These are phyloP conservation scores for Aspergillus transmontanensis DNA, from an alignment of 2,329 filamentous ascomycete species.

Conservation along the genomic window DNA sequence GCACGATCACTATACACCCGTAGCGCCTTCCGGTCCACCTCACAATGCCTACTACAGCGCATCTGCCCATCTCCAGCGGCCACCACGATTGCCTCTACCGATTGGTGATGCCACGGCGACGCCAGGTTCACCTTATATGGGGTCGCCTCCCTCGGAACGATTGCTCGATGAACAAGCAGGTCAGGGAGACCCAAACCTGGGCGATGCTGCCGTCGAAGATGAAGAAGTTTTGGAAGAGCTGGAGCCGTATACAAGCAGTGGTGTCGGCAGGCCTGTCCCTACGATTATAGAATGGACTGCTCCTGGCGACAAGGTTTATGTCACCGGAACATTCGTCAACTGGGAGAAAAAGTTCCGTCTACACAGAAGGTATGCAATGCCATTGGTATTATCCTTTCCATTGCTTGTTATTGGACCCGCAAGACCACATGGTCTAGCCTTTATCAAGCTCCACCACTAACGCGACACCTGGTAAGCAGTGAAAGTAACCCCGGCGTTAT, in stretches of 20 bases:
- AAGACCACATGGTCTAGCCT: not conserved
- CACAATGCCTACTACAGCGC: conserved; percentile 51
- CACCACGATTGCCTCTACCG: conserved; percentile 85
- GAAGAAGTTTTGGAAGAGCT: conserved; percentile 79
- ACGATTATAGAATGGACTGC: conserved; percentile 84
- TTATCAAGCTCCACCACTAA: conserved; percentile 16
- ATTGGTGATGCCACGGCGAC: conserved; percentile 91
- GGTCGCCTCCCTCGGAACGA: conserved; percentile 46
- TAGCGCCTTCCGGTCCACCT: conserved; percentile 47
- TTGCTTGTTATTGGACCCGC: not conserved
- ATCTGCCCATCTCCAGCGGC: conserved; percentile 53
- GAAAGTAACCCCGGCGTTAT: conserved; percentile 61
- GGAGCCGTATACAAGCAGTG: conserved; percentile 64
- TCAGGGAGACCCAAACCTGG: conserved; percentile 58
- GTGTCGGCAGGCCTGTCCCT: conserved; percentile 76
- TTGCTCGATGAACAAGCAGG: conserved; percentile 54
- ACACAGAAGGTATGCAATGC: conserved; percentile 72
- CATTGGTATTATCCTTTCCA: not conserved
- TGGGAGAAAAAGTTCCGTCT: conserved; percentile 95
- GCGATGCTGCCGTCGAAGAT: conserved; percentile 62
- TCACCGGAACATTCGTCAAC: conserved; percentile 95
- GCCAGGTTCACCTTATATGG: conserved; percentile 75
- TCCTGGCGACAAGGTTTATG: conserved; percentile 86
- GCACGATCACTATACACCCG: conserved; percentile 31
- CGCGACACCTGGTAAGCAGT: conserved; percentile 26